Percentiles rank a stretch among this genome's conserved stretches.
These are phyloP conservation scores for Lenwebbia sp. DNA, from an alignment of 345 rosid species.

Conservation along the genomic window DNA sequence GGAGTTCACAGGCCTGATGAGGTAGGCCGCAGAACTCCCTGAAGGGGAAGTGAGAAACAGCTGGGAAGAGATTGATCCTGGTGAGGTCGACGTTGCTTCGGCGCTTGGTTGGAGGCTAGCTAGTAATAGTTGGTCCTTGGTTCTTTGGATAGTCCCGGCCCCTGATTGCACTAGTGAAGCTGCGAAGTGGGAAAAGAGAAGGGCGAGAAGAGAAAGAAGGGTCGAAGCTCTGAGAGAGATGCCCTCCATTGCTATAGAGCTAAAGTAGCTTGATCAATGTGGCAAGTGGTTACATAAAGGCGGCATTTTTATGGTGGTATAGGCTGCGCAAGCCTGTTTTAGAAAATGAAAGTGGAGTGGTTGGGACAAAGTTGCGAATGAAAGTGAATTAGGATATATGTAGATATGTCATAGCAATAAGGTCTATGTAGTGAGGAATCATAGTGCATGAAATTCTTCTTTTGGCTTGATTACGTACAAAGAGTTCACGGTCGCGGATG, in stretches of 20 bases:
- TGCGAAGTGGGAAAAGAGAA: neutral
- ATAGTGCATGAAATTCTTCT: neutral
- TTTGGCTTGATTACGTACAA: neutral
- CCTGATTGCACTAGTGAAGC: neutral
- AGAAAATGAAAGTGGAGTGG: neutral
- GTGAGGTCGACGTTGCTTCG: neutral
- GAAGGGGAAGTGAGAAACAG: conserved; percentile 5
- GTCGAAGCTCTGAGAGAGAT: neutral
- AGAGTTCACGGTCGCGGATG: neutral
- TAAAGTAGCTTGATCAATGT: neutral
- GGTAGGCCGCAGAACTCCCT: conserved; percentile 1
- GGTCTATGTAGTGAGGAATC: neutral
- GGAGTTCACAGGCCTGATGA: neutral
- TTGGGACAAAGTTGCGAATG: neutral
- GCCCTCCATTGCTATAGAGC: neutral
- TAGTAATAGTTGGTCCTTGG: neutral
- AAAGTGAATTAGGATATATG: neutral
- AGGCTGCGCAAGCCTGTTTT: neutral
- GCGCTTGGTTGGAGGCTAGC: conserved; percentile 1
- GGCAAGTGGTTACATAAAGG: neutral
- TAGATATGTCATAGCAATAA: neutral
- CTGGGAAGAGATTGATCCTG: conserved; percentile 1
- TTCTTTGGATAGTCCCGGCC: neutral
- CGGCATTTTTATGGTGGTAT: neutral
- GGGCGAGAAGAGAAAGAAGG: neutral